phyloP scores from a whole-genome alignment of 2,329 filamentous ascomycete genomes.

The Furcasterigmium sp. region DNA sequence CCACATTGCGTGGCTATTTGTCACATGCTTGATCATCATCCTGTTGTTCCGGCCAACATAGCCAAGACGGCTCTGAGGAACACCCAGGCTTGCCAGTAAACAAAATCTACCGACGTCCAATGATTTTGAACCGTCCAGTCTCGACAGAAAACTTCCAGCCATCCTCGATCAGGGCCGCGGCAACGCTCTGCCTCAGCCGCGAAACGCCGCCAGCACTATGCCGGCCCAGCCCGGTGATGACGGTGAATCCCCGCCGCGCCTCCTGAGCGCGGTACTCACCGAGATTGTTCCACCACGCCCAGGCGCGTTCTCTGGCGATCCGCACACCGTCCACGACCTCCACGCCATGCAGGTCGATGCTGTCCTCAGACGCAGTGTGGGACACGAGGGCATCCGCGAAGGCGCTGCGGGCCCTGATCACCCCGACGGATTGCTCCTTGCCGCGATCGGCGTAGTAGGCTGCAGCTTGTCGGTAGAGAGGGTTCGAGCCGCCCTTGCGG shows the following conservation, averaged over 20 bases:
- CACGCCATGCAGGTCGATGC: constrained; percentile 79
- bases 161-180: constrained; percentile 65
- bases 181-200: constrained; percentile 74
- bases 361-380: constrained; percentile 52
- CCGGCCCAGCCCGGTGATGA: constrained; percentile 76
- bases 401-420: constrained; percentile 53
- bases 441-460: constrained; percentile 70
- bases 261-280: constrained; percentile 56
- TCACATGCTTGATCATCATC: too few relatives aligned
- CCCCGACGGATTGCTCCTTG: constrained; percentile 55
- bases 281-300: constrained; percentile 70
- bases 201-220: constrained; percentile 76
- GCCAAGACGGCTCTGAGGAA: too few relatives aligned
- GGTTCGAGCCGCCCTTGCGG: constrained; percentile 58
- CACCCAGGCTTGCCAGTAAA: too few relatives aligned
- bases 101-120: constrained; percentile 42
- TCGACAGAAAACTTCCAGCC: constrained; percentile 78
- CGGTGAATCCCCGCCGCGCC: constrained; percentile 53
- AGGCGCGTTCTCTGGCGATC: constrained; percentile 64
- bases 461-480: constrained; percentile 69
- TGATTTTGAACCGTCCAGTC: constrained; percentile 66
- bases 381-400: constrained; percentile 68
- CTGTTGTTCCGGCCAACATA: too few relatives aligned
- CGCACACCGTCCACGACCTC: constrained; percentile 74
- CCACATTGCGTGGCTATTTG: too few relatives aligned